phyloP scores from a whole-genome alignment of 352 stramenopile genomes.

The Pythium oligandrum region DNA sequence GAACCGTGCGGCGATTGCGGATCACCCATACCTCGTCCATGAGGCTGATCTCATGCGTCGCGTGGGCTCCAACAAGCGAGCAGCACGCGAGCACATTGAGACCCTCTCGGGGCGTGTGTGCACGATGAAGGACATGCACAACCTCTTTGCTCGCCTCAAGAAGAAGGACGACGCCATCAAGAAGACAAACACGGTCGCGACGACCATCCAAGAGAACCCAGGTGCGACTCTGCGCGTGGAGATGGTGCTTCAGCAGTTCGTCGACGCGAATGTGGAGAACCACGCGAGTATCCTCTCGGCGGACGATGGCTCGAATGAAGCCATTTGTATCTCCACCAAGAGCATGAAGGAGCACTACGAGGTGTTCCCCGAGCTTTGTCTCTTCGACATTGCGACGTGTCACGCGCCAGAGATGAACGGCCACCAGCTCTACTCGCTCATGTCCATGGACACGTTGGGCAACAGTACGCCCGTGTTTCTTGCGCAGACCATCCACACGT shows the following conservation, averaged over 20 bases:
- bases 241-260: slow-evolving; percentile 56
- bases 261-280: slow-evolving; percentile 68
- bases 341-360: slow-evolving; percentile 70
- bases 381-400: slow-evolving; percentile 47
- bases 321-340: slow-evolving; percentile 67
- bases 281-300: slow-evolving; percentile 68
- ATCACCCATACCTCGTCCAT: slow-evolving; percentile 66
- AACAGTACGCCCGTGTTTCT: slow-evolving; percentile 66
- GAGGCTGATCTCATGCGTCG: slow-evolving; percentile 69
- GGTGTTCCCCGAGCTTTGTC: slow-evolving; percentile 51
- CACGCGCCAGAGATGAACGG: slow-evolving; percentile 28
- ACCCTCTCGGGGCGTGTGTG: slow-evolving; percentile 60
- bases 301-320: slow-evolving; percentile 68
- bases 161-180: slow-evolving; percentile 54
- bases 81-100: slow-evolving; percentile 56
- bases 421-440: slow-evolving; percentile 51
- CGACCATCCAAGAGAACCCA: slow-evolving; percentile 2
- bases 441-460: slow-evolving; percentile 64
- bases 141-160: slow-evolving; percentile 58
- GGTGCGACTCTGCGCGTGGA: slow-evolving; percentile 29
- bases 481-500: slow-evolving; percentile 42
- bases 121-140: slow-evolving; percentile 83
- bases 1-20: slow-evolving; percentile 64
- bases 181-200: slow-evolving; percentile 25
- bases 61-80: slow-evolving; percentile 65